Conservation (phyloP, 176 grass and related monocot genomes). For the Hsuehochloa calcarea region DNA sequence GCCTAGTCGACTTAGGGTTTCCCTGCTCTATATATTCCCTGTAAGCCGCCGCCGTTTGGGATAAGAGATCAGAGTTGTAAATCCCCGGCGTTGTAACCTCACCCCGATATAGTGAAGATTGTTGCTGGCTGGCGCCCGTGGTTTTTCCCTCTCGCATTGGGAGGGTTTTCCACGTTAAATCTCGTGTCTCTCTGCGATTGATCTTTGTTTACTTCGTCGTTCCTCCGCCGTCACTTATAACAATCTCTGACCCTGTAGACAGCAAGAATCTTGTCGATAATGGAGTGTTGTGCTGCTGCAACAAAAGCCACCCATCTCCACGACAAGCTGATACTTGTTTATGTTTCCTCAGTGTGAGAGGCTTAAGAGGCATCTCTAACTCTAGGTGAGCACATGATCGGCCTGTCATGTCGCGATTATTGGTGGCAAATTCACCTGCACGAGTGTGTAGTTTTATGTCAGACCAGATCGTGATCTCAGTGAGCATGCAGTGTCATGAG, state of each 20-base stretch:
- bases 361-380: background rate
- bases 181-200: no score
- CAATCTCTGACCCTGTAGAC: background rate
- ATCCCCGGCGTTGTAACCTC: no score
- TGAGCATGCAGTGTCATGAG: background rate
- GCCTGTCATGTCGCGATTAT: conserved; percentile 13
- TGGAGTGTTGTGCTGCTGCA: background rate
- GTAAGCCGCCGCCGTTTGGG: no score
- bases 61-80: no score
- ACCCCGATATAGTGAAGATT: no score
- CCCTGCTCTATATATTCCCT: no score
- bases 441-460: background rate
- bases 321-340: conserved; percentile 2
- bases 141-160: no score
- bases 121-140: no score
- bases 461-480: background rate
- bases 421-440: conserved; percentile 21
- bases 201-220: no score
- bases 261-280: conserved; percentile 20
- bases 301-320: background rate
- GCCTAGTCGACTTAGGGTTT: no score
- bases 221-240: no score
- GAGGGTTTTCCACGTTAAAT: no score
- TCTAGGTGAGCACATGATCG: background rate
- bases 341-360: background rate